Percentiles rank a stretch among this genome's conserved stretches.
These are phyloP conservation scores for Triangularia setosa DNA, from an alignment of 2,329 filamentous ascomycete genomes.

Conservation along the genomic window DNA sequence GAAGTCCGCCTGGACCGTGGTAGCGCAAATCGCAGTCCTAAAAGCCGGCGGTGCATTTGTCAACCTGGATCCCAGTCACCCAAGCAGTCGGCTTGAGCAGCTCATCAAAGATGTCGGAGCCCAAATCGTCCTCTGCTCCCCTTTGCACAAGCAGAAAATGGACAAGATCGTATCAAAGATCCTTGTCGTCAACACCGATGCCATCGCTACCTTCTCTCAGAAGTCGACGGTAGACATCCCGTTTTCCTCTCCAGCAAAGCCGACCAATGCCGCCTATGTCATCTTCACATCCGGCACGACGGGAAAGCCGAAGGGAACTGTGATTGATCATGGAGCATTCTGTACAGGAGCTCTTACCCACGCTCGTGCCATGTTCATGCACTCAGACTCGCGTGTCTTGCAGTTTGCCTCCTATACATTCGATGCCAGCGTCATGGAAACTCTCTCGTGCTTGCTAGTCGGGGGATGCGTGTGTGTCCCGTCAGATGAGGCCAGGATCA, in stretches of 20 bases:
- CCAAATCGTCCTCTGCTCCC: conserved; percentile 18
- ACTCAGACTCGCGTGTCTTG: conserved; percentile 24
- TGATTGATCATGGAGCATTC: conserved; percentile 31
- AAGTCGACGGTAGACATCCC: background rate
- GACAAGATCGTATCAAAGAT: conserved; percentile 4
- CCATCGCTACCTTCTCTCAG: conserved; percentile 3
- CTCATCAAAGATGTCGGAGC: conserved; percentile 20
- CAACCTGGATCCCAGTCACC: conserved; percentile 27
- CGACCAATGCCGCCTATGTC: conserved; percentile 31
- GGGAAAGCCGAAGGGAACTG: conserved; percentile 48
- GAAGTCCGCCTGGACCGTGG: conserved; percentile 27
- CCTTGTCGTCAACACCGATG: conserved; percentile 17
- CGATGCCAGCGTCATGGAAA: conserved; percentile 39
- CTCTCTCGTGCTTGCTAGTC: conserved; percentile 35
- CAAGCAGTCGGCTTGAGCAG: conserved; percentile 20
- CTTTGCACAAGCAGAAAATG: conserved; percentile 16
- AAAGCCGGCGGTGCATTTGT: conserved; percentile 32
- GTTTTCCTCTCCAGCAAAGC: conserved; percentile 7
- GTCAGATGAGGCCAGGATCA: conserved; percentile 38
- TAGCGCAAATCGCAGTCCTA: conserved; percentile 28
- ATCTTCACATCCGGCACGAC: conserved; percentile 54
- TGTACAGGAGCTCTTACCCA: conserved; percentile 24
- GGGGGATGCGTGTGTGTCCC: conserved; percentile 41
- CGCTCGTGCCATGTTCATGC: conserved; percentile 23
- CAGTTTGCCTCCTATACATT: conserved; percentile 38